phyloP scores from a whole-genome alignment of 2,329 filamentous ascomycete genomes.

The Trichoderma harzianum region DNA sequence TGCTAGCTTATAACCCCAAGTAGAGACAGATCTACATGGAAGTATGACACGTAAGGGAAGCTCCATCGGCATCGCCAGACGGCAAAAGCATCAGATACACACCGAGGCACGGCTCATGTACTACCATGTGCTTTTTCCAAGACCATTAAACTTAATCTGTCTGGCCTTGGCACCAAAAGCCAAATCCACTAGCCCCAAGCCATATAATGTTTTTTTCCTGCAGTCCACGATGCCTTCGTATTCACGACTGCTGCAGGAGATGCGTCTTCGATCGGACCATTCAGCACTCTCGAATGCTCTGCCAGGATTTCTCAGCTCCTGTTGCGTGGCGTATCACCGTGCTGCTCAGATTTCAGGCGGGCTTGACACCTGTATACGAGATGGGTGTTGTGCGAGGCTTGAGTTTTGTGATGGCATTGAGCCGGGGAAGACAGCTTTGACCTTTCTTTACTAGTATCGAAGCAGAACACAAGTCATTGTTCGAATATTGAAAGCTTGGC shows the following conservation, averaged over 20 bases:
- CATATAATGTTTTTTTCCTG: not conserved
- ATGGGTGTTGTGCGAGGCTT: not conserved
- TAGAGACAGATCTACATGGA: not conserved
- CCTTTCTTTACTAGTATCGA: not conserved
- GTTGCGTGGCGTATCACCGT: not conserved
- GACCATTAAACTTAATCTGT: not conserved
- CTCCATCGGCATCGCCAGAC: not conserved
- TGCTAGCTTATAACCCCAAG: not conserved
- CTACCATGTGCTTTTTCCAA: not conserved
- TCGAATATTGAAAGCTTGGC: not conserved
- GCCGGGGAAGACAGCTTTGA: not conserved
- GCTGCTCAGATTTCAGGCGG: not conserved
- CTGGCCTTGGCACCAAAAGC: not conserved
- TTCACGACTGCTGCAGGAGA: constrained; percentile 1
- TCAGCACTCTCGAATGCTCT: not conserved
- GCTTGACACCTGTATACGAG: not conserved
- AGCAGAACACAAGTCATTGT: not conserved
- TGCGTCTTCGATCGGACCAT: not conserved
- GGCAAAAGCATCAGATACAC: not conserved
- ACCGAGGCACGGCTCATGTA: not conserved
- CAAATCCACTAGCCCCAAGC: constrained; percentile 8
- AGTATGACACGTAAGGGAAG: not conserved
- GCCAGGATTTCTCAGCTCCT: not conserved
- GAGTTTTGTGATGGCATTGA: not conserved
- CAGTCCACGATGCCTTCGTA: not conserved